These are phyloP conservation scores for Sporothrix protearum DNA, from an alignment of 2,329 filamentous ascomycete genomes.

Conservation along the genomic window DNA sequence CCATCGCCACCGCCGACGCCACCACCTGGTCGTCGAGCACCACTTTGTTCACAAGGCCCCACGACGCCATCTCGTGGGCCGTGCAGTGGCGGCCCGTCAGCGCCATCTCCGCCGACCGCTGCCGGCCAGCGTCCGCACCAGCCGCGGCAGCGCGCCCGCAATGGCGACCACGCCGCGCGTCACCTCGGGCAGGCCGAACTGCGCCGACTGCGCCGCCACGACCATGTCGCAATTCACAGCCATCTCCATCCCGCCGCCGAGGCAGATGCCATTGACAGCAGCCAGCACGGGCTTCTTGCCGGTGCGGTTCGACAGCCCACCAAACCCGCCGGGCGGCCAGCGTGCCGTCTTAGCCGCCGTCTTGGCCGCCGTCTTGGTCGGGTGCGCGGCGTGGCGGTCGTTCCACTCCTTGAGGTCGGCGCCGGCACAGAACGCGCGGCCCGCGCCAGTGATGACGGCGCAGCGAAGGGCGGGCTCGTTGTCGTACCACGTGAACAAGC, in stretches of 20 bases:
- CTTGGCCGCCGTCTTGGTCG: slow-evolving; percentile 21
- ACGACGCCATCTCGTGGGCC: slow-evolving; percentile 57
- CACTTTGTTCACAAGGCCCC: slow-evolving; percentile 68
- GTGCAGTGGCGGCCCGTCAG: slow-evolving; percentile 59
- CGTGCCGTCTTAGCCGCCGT: background rate
- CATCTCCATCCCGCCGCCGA: slow-evolving; percentile 77
- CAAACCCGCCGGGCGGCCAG: slow-evolving; percentile 54
- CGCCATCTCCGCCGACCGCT: slow-evolving; percentile 68
- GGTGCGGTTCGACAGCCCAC: slow-evolving; percentile 60
- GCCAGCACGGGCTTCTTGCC: slow-evolving; percentile 74
- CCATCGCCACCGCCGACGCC: slow-evolving; percentile 58
- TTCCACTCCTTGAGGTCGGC: slow-evolving; percentile 66
- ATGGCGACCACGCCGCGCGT: slow-evolving; percentile 67
- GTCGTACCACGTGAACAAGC: slow-evolving; percentile 56
- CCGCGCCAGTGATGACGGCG: slow-evolving; percentile 60
- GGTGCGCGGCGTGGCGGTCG: slow-evolving; percentile 33
- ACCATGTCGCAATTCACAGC: slow-evolving; percentile 70
- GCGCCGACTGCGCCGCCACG: slow-evolving; percentile 55
- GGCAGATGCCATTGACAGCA: slow-evolving; percentile 70
- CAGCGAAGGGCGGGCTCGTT: slow-evolving; percentile 57
- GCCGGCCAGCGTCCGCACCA: slow-evolving; percentile 62
- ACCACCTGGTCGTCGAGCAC: slow-evolving; percentile 47
- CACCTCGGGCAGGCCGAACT: slow-evolving; percentile 69
- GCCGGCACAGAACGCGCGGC: slow-evolving; percentile 64
- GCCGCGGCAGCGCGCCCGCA: slow-evolving; percentile 65